Conservation (phyloP, 495 filamentous ascomycete genomes). For the Tuber melanosporum region DNA sequence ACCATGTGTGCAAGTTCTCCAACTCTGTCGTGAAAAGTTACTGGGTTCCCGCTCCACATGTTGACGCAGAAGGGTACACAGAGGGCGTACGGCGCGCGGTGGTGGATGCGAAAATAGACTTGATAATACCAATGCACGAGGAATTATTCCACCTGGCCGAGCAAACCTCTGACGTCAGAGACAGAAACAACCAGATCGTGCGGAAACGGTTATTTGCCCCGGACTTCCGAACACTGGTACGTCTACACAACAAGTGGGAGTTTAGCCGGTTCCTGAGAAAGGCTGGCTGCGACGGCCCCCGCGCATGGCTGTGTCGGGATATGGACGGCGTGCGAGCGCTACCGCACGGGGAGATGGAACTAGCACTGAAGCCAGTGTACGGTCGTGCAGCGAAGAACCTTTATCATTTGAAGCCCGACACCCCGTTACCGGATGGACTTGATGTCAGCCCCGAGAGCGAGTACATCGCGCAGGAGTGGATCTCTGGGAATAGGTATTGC, state of each 20-base stretch:
- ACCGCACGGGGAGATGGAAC: conserved; percentile 23
- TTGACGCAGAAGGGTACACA: conserved; percentile 37
- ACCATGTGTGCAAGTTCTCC: conserved; percentile 43
- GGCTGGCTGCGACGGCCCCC: conserved; percentile 31
- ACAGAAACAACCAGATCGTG: conserved; percentile 7
- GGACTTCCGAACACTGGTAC: conserved; percentile 20
- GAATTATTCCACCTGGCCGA: conserved; percentile 43
- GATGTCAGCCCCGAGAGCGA: conserved; percentile 23
- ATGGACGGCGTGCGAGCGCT: conserved; percentile 17
- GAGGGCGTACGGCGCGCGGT: conserved; percentile 26
- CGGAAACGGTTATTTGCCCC: conserved; percentile 33
- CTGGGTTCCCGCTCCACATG: conserved; percentile 34
- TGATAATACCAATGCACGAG: conserved; percentile 43
- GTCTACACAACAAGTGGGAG: conserved; percentile 42
- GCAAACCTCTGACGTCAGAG: background rate
- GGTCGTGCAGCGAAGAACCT: conserved; percentile 36
- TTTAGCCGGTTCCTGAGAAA: conserved; percentile 29
- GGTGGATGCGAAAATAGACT: conserved; percentile 35
- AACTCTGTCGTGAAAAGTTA: conserved; percentile 28
- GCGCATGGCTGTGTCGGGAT: conserved; percentile 25
- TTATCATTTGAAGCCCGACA: conserved; percentile 31
- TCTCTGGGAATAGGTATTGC: conserved; percentile 35
- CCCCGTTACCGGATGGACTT: conserved; percentile 5
- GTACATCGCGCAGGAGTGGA: conserved; percentile 42
- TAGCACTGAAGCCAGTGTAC: conserved; percentile 41